phyloP scores from a whole-genome alignment of 306 rosid genomes.

The Vachellia pachyceras region DNA sequence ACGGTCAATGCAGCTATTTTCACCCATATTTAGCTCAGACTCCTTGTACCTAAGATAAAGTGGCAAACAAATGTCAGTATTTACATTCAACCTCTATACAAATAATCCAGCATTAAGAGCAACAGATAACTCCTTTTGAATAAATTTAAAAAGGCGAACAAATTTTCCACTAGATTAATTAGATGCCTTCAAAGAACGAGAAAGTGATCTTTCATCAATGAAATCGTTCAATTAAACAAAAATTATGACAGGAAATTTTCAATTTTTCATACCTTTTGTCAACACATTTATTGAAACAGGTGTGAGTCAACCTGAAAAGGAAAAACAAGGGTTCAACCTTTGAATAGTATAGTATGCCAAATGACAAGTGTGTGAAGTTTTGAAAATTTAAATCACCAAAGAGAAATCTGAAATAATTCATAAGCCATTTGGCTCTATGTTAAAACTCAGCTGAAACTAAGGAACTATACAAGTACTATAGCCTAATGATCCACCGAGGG shows the following conservation, averaged over 20 bases:
- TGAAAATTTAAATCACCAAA: neutral
- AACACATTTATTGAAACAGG: slow-evolving; percentile 90
- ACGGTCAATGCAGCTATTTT: slow-evolving; percentile 96
- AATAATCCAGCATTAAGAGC: neutral
- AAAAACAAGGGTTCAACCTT: slow-evolving; percentile 29
- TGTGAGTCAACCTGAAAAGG: slow-evolving; percentile 83
- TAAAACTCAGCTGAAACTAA: neutral
- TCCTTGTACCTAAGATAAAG: slow-evolving; percentile 84
- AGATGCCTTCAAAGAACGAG: slow-evolving; percentile 13
- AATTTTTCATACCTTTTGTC: slow-evolving; percentile 90
- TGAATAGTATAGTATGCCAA: neutral
- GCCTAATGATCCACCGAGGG: neutral
- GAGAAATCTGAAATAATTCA: neutral
- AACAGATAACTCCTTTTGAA: neutral
- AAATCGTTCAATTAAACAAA: slow-evolving; percentile 12
- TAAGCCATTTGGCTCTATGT: neutral
- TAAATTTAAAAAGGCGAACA: neutral
- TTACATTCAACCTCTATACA: slow-evolving; percentile 4
- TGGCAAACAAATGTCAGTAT: slow-evolving; percentile 1
- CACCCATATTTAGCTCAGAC: slow-evolving; percentile 95
- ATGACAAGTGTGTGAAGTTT: neutral
- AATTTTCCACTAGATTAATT: slow-evolving; percentile 18
- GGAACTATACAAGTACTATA: neutral
- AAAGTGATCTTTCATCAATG: slow-evolving; percentile 3
- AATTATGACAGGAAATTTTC: neutral